Base-by-base conservation (phyloP, 345 rosid species). In the Citrus hindsii region DNA sequence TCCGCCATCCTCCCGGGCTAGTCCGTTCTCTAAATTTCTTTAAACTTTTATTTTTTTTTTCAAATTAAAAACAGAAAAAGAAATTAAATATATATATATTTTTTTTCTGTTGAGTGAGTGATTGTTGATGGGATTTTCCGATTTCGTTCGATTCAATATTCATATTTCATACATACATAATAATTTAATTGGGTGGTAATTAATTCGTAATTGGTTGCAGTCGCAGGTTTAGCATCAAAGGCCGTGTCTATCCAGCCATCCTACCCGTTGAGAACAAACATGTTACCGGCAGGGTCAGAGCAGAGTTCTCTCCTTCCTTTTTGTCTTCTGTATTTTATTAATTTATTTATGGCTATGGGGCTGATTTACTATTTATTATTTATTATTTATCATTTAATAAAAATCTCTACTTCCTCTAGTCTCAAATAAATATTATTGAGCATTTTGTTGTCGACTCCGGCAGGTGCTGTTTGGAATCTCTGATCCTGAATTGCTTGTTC, bases 241-340 rank as follows among this genome's bases (percentile, higher is more conserved):
- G 85, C 21, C 93, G 98, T 22, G 89, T 92, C 61, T 94, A 96
- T 89, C 99, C 99, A 2, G 95, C 98, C 37, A 92, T 96, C 83
- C 80, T 92, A 14, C 95, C 97, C 3, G 84, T 88, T 21, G 79
- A 79, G 42, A 82, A 75, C 66, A 61, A 83, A 76, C 69, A 79
- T 42, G 92, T 94, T 62, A 69, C 75, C 1, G 98, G 98, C 78
- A 90, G 66, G 90, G 98, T 3, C 63, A 3, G 51, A 46, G 51
- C 51, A 46, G 51, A 46, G 51, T 46, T 46, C 51, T 46, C 51
- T 46, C 14, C 51, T 7, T 22, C 37, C 60, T 62, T 48, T n/a
- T 75, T 60, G 13, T 58, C 69, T 46, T 53, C 4, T 46, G 51
- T 46, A 13, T 46, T 46, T 46, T 9, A 40, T 40, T 42, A 0